Conservation (phyloP, 257 asterid genomes). For the Scutellaria minor region DNA sequence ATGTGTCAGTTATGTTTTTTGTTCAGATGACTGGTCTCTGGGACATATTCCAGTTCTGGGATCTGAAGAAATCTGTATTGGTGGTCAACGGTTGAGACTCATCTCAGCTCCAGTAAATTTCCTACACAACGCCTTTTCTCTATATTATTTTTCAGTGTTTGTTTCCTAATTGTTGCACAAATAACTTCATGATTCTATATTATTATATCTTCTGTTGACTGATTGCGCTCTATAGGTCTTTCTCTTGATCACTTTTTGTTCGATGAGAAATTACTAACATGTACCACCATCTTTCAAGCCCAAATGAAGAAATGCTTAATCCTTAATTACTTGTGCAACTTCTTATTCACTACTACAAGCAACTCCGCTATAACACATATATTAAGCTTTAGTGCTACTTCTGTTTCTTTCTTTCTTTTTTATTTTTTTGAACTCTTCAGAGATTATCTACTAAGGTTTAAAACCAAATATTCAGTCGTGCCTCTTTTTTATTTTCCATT, state of each 20-base stretch:
- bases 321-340: background rate
- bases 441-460: background rate
- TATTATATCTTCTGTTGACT: background rate
- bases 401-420: background rate
- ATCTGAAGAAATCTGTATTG: constrained; percentile 81
- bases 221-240: background rate
- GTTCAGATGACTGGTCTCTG: constrained; percentile 86
- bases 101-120: constrained; percentile 77
- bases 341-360: background rate
- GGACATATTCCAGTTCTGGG: constrained; percentile 68
- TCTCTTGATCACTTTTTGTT: background rate
- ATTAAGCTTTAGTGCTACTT: background rate
- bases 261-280: constrained; percentile 2
- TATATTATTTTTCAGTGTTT: constrained; percentile 13
- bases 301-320: background rate
- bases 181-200: background rate
- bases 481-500: too few relatives aligned
- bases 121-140: constrained; percentile 21
- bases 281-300: background rate
- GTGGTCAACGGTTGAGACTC: constrained; percentile 76
- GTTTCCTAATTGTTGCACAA: background rate
- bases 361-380: background rate
- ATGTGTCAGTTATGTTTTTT: constrained; percentile 31
- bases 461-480: too few relatives aligned
- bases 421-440: background rate